Evolutionary conservation across 1,284 basidiomycete genomes (phyloP), one percentile per base, ranked within the genome.

Genomic region (Rhizopogon parksii): DNA sequence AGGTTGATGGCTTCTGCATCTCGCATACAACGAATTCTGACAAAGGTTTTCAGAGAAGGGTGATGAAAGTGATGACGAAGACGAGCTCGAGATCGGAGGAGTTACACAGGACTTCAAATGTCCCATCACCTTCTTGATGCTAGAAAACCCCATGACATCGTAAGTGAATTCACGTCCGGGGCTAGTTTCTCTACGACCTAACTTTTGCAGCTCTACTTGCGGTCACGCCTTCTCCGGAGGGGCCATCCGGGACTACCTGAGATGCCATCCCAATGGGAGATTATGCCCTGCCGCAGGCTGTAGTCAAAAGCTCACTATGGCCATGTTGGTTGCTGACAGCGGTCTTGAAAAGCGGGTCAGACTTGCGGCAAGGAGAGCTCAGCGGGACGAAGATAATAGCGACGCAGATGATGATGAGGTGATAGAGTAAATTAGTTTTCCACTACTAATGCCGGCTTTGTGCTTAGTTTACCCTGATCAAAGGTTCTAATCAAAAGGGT

Each of bases 31-130:
- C 45, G 15, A 6, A 49, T 42, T 46, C 39, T 47, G 17, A 51
- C 17, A 49, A 42, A 24, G 24, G n/a, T 34, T n/a, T 56, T 12
- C 60, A 85, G 87, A 89, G 74, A 74, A 79, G 34, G 88, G 82
- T 11, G 88, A 91, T 59, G 80, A 77, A 34, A 87, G 82, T 52
- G 85, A 87, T 49, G 84, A 86, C 42, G 85, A 86, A 45, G 87
- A 91, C 36, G 87, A 91, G 7, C 68, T 94, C 19, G 83, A 90
- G 66, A 72, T 92, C 40, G 92, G 91, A 43, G 90, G 89, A 45
- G 76, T 83, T 19, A 87, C 83, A 6, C 88, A 91, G 61, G 83
- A 82, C 57, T 90, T 82, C 73, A 85, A 80, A 49, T 94, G 91
- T 57, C 90, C 91, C 2, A 71, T 94, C 47, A 82, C 85, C 0